A percentile compares a stretch with the other conserved stretches of the same genome.
Conservation (phyloP, 371 early-diverging fungal genomes). For the Syncephalastrum racemosum region DNA sequence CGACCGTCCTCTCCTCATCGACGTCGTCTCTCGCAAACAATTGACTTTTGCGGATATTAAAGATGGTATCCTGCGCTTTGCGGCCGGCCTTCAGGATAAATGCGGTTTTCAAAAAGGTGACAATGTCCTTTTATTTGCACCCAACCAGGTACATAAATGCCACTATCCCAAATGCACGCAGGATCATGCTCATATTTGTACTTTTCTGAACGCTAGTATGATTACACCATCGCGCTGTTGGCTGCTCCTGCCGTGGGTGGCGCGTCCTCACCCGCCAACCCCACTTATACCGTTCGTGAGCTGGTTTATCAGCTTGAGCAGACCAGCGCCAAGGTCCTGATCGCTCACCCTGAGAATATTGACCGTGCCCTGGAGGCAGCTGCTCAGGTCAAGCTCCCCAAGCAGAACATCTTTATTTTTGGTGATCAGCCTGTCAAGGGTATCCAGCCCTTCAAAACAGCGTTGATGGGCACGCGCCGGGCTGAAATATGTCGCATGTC, state of each 20-base stretch:
- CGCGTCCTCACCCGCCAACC: constrained; percentile 71
- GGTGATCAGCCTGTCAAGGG: constrained; percentile 45
- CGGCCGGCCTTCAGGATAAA: constrained; percentile 66
- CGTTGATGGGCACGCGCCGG: constrained; percentile 13
- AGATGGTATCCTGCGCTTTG: constrained; percentile 55
- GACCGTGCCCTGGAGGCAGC: constrained; percentile 62
- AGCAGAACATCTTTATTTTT: constrained; percentile 58
- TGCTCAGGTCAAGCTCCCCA: constrained; percentile 50
- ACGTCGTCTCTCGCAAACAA: not conserved
- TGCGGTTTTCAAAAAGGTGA: constrained; percentile 62
- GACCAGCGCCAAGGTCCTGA: constrained; percentile 63
- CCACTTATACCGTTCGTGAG: constrained; percentile 74
- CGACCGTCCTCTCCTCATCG: not conserved
- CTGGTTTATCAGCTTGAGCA: constrained; percentile 72
- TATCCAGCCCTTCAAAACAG: constrained; percentile 27
- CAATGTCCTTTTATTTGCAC: constrained; percentile 65
- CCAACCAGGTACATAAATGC: constrained; percentile 58
- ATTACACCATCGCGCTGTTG: constrained; percentile 37
- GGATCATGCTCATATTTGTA: not conserved
- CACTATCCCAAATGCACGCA: not conserved
- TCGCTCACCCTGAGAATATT: constrained; percentile 48
- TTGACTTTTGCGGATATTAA: not conserved
- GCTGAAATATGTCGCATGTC: constrained; percentile 21
- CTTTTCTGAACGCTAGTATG: constrained; percentile 28
- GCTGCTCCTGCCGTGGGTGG: constrained; percentile 57